Evolutionary conservation across 305 asterid genomes (phyloP), one percentile per base, ranked within the genome.

Genomic region (Fraxinus dipetala): DNA sequence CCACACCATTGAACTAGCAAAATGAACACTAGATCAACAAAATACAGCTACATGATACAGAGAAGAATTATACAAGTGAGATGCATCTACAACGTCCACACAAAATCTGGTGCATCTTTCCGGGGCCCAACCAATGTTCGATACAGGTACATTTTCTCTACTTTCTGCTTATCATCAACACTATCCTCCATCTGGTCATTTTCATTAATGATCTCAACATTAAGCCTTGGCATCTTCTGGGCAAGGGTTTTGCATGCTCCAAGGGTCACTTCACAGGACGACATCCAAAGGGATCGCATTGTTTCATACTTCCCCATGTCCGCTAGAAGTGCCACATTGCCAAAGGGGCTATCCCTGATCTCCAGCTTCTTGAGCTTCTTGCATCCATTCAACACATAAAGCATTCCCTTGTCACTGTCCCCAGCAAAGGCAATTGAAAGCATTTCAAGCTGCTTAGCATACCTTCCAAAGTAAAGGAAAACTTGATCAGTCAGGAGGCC

Each of bases 201-300:
- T 79, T 92, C 96, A 35, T 89, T 86, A 4, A 92, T 91, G 83
- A 93, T 86, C 91, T 95, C 98, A 56, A 92, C 92, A 56, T 93
- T 94, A 13, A 93, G 89, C 77, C 89, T 85, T 0, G 95, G 97
- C 97, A 91, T 95, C 92, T 89, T 89, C 92, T 77, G 83, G 0
- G 98, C 98, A 24, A 95, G 89, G 5, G 82, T 85, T 90, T 85
- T 93, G 94, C 98, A 94, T 4, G 92, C 97, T 82, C 92, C 97
- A 14, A 86, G 86, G 81, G 98, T 93, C 88, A 93, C 95, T 84
- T 90, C 91, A 73, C 98, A 95, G 86, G 93, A 88, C 78, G 94
- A 91, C 98, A 94, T 94, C 94, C 97, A 93, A 90, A 95, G 95
- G 93, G 96, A 93, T 93, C 98, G 93, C 97, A 95, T 92, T 87